Percentiles rank a stretch among this genome's conserved stretches.
phyloP scores from a whole-genome alignment of 2,329 filamentous ascomycete species.

The Didymella glomerata region DNA sequence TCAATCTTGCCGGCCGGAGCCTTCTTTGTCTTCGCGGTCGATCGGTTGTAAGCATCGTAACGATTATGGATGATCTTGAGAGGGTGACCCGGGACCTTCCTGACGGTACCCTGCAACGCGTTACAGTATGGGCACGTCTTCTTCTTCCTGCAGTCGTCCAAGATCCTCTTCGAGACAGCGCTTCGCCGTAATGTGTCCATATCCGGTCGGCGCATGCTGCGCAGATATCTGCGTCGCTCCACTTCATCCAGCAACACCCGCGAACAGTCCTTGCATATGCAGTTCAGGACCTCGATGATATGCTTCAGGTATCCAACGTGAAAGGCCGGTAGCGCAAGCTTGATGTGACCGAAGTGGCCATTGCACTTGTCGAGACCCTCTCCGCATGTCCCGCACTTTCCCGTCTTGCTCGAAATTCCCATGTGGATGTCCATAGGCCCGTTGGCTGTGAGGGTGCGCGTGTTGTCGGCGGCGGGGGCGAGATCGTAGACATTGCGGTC shows the following conservation, averaged over 20 bases:
- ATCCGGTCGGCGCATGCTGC: constrained; percentile 78
- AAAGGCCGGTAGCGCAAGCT: constrained; percentile 88
- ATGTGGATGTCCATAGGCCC: constrained; percentile 88
- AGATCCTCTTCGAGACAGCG: constrained; percentile 86
- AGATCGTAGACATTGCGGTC: constrained; percentile 93
- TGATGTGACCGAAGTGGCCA: constrained; percentile 94
- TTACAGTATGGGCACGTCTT: constrained; percentile 83
- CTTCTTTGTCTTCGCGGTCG: constrained; percentile 83
- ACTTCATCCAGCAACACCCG: constrained; percentile 81
- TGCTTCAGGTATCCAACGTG: constrained; percentile 97
- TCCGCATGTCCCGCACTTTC: constrained; percentile 82
- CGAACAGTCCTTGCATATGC: constrained; percentile 94
- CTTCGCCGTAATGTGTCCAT: constrained; percentile 87
- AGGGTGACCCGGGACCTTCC: constrained; percentile 81
- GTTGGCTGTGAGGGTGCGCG: constrained; percentile 75
- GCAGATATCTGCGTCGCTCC: constrained; percentile 80
- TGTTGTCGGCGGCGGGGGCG: constrained; percentile 66
- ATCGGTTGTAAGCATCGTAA: constrained; percentile 86
- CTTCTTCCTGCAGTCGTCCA: constrained; percentile 87
- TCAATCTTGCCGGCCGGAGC: constrained; percentile 81
- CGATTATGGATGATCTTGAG: constrained; percentile 95
- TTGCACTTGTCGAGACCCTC: constrained; percentile 84
- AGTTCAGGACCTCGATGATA: constrained; percentile 88
- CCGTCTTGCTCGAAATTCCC: constrained; percentile 86
- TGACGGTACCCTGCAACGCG: constrained; percentile 86